Evolutionary conservation across 331 rosid genomes (phyloP), one percentile per base, ranked within the genome.

Genomic region (Rosa hybrid): DNA sequence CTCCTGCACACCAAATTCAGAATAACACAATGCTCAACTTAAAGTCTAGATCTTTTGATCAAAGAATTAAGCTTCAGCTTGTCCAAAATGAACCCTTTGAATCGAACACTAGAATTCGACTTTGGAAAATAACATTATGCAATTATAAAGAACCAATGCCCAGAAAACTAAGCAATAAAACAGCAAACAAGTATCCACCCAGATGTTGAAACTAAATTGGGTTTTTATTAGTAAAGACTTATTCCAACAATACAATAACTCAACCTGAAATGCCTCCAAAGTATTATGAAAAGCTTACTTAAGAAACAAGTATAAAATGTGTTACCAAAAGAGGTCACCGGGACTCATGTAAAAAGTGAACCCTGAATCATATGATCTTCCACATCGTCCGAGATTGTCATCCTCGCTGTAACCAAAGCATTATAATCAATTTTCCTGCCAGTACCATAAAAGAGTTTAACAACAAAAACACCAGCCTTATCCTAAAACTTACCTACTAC

Each of bases 331-430:
- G 77, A 96, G 85, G 86, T 96, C 99, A 27, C 86, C 41, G 7
- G 99, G 98, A 65, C 80, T 91, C 46, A 90, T 77, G 93, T 59
- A 96, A 86, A 90, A 89, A 27, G 77, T 77, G 68, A 93, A 75
- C 82, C 99, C 99, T 3, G 99, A 87, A 86, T 91, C 92, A 90
- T 88, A 93, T 44, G 97, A 82, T 78, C 98, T 86, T 82, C 97
- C 96, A 56, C 99, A 96, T 78, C 99, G 88, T 83, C 97, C 98
- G 0, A 98, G 96, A 72, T 88, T 91, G 85, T 96, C 97, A 23
- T 96, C 98, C 4, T 93, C 96, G 82, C 99, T 96, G 94, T 25
- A 64, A 81, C 84, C 64, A 8, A 80, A 73, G 74, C 71, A 63
- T 81, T 75, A 83, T 62, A 53, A 78, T 84, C 77, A 80, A 41